phyloP scores from a whole-genome alignment of 73 alveolate species.

The Paramecium primaurelia region DNA sequence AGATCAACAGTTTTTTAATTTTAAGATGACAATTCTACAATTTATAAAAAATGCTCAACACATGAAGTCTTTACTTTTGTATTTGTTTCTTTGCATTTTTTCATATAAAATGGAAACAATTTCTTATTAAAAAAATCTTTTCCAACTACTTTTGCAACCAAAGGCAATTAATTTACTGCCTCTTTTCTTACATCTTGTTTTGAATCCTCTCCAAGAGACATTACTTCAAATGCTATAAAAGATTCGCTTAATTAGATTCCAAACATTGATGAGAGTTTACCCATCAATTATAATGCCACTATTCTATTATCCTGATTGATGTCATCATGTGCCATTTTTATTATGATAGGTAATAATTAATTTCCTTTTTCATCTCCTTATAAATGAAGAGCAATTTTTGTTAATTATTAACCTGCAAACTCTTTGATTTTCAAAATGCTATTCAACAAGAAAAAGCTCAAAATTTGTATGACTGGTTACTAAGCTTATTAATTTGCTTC shows the following conservation, averaged over 20 bases:
- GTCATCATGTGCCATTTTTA: constrained; percentile 68
- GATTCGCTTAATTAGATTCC: constrained; percentile 65
- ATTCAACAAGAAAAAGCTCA: not conserved
- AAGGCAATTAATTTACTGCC: constrained; percentile 63
- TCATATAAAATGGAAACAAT: constrained; percentile 73
- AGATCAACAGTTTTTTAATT: not conserved
- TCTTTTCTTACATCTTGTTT: constrained; percentile 68
- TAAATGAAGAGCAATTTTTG: constrained; percentile 17
- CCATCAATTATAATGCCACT: constrained; percentile 65
- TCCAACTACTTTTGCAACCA: constrained; percentile 66
- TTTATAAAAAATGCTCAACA: constrained; percentile 68
- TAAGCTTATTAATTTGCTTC: not conserved
- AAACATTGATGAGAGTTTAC: constrained; percentile 56
- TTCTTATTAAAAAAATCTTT: constrained; percentile 63
- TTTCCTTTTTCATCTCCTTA: constrained; percentile 61
- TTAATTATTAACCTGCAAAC: constrained; percentile 42
- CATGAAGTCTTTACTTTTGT: constrained; percentile 76
- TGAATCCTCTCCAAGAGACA: constrained; percentile 72
- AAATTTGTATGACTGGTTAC: not conserved
- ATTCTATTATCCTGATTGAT: constrained; percentile 63
- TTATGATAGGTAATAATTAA: constrained; percentile 50
- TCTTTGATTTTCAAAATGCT: constrained; percentile 49
- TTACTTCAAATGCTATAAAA: constrained; percentile 69
- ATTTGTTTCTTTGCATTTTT: constrained; percentile 65
- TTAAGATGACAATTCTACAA: constrained; percentile 55